phyloP scores from a whole-genome alignment of 352 stramenopile genomes.

The Pythium phragmitis region DNA sequence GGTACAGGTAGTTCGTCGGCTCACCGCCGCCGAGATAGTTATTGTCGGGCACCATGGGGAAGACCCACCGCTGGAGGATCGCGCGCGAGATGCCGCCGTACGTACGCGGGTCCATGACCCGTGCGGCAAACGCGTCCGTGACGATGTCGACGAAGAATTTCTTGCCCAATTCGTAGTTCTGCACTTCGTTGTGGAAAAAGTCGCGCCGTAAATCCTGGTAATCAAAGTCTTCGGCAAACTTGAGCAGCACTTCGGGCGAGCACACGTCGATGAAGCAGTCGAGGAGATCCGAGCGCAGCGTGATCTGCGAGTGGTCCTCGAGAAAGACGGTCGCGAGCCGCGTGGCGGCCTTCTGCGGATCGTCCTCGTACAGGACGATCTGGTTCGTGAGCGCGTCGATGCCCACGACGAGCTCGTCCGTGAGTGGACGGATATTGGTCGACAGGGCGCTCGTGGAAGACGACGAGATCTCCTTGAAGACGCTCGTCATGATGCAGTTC shows the following conservation, averaged over 20 bases:
- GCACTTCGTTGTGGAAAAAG: slow-evolving; percentile 97
- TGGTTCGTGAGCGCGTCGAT: slow-evolving; percentile 75
- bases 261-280: slow-evolving; percentile 99
- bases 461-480: slow-evolving; percentile 88
- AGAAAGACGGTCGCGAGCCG: slow-evolving; percentile 72
- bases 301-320: slow-evolving; percentile 85
- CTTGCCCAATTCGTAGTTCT: slow-evolving; percentile 97
- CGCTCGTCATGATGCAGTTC: slow-evolving; percentile 94
- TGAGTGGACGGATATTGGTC: slow-evolving; percentile 63
- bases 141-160: slow-evolving; percentile 96
- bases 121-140: slow-evolving; percentile 90
- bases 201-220: slow-evolving; percentile 95
- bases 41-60: slow-evolving; percentile 94
- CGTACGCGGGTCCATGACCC: slow-evolving; percentile 93
- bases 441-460: slow-evolving; percentile 34
- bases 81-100: slow-evolving; percentile 93
- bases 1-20: slow-evolving; percentile 70
- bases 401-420: slow-evolving; percentile 80
- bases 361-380: slow-evolving; percentile 84
- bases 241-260: slow-evolving; percentile 96
- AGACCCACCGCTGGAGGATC: slow-evolving; percentile 95
- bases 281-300: slow-evolving; percentile 92
- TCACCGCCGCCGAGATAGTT: slow-evolving; percentile 63
- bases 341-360: slow-evolving; percentile 47
- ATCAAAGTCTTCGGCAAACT: slow-evolving; percentile 98